Evolutionary conservation across 352 stramenopile genomes (phyloP).

Genomic region (Pythium phragmitis): DNA sequence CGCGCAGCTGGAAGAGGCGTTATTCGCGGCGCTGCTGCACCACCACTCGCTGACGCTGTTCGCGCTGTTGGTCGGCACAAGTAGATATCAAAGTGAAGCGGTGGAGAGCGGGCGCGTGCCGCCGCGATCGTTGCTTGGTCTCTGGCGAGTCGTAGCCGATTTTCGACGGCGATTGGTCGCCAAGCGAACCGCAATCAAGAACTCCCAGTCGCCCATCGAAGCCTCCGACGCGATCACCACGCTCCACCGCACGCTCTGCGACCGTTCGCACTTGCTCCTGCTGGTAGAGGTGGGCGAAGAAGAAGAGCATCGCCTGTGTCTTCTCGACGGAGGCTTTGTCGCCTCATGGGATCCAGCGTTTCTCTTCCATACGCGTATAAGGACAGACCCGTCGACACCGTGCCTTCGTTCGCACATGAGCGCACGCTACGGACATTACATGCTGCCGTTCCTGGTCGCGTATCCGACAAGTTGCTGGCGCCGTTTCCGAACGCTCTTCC

Average conservation of each 20-base stretch:
- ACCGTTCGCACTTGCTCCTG: conserved; percentile 19
- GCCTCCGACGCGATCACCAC: not conserved
- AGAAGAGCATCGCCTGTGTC: conserved; percentile 21
- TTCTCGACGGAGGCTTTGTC: conserved; percentile 29
- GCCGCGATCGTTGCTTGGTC: conserved; percentile 25
- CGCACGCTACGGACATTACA: conserved; percentile 8
- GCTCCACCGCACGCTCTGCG: conserved; percentile 8
- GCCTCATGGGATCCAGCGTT: conserved; percentile 25
- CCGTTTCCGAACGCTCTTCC: conserved; percentile 22
- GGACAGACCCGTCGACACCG: conserved; percentile 9
- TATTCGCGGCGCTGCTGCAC: conserved; percentile 61
- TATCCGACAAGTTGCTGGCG: conserved; percentile 26
- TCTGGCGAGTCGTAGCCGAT: conserved; percentile 62
- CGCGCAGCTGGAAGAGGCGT: conserved; percentile 41
- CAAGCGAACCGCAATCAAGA: conserved; percentile 26
- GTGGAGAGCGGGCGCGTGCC: not conserved
- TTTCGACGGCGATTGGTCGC: conserved; percentile 29
- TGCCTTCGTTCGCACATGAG: conserved; percentile 21
- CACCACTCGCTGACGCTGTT: conserved; percentile 36
- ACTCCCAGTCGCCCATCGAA: not conserved
- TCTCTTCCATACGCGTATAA: conserved; percentile 10
- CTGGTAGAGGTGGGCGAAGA: conserved; percentile 24
- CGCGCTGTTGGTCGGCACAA: conserved; percentile 35
- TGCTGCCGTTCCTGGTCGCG: conserved; percentile 15
- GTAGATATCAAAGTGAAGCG: not conserved